A percentile compares a stretch with the other conserved stretches of the same genome.
These are phyloP conservation scores for Polygonum aviculare DNA, from an alignment of 148 eudicot species.

Conservation along the genomic window DNA sequence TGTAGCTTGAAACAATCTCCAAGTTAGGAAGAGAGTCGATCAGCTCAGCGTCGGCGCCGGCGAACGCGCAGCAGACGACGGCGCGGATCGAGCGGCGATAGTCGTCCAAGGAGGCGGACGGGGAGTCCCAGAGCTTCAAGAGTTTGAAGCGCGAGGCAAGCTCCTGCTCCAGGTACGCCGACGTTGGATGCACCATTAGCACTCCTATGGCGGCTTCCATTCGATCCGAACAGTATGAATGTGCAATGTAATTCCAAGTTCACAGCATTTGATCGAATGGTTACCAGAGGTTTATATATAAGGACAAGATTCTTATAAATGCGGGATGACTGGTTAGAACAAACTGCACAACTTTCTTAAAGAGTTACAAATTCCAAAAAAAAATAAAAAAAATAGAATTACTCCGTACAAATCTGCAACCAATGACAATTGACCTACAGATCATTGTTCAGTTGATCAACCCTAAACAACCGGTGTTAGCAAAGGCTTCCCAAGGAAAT, in stretches of 20 bases:
- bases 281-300: too few relatives aligned
- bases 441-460: neutral
- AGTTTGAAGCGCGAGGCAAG: constrained; percentile 30
- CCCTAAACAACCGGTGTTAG: constrained; percentile 63
- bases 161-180: constrained; percentile 32
- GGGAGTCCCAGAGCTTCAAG: constrained; percentile 23
- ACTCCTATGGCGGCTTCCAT: constrained; percentile 40
- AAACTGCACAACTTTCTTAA: neutral
- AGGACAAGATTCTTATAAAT: too few relatives aligned
- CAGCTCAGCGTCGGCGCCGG: constrained; percentile 40
- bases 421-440: neutral
- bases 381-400: neutral
- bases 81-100: constrained; percentile 32
- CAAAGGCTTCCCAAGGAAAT: constrained; percentile 59
- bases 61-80: constrained; percentile 33
- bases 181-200: constrained; percentile 30
- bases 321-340: too few relatives aligned
- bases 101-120: constrained; percentile 15
- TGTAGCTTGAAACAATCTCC: constrained; percentile 50
- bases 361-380: neutral
- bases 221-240: neutral
- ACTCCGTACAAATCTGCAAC: too few relatives aligned
- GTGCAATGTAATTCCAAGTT: too few relatives aligned
- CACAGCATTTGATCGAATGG: too few relatives aligned
- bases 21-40: constrained; percentile 55